These are phyloP conservation scores for Pyrenula aspistea DNA, from an alignment of 495 filamentous ascomycete genomes.

Conservation along the genomic window DNA sequence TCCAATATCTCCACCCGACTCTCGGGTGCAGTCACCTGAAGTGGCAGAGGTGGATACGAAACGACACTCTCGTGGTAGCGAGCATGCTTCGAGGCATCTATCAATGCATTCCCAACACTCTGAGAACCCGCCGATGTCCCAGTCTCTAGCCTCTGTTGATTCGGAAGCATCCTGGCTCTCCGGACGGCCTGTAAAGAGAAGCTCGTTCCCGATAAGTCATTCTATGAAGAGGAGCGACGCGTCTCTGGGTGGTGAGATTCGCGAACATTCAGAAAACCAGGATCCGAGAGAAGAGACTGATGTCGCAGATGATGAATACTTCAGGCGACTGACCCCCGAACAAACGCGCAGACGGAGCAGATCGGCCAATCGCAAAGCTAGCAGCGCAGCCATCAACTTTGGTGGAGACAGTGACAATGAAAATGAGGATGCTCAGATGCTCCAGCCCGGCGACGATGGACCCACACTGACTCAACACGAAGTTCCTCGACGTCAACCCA, in stretches of 20 bases:
- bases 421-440: slow-evolving; percentile 8
- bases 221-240: slow-evolving; percentile 32
- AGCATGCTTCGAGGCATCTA: not conserved
- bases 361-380: slow-evolving; percentile 13
- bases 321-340: slow-evolving; percentile 38
- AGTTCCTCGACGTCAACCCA: slow-evolving; percentile 43
- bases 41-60: slow-evolving; percentile 6
- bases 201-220: slow-evolving; percentile 33
- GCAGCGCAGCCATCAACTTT: slow-evolving; percentile 26
- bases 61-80: not conserved
- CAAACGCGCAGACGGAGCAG: slow-evolving; percentile 13
- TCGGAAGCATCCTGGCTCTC: slow-evolving; percentile 91
- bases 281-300: slow-evolving; percentile 18
- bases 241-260: slow-evolving; percentile 44
- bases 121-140: slow-evolving; percentile 33
- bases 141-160: slow-evolving; percentile 76
- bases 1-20: slow-evolving; percentile 69
- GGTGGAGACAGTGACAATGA: slow-evolving; percentile 16
- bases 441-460: slow-evolving; percentile 13
- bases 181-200: slow-evolving; percentile 45
- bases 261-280: slow-evolving; percentile 11
- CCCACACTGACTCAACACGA: slow-evolving; percentile 27
- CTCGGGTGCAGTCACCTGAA: slow-evolving; percentile 56
- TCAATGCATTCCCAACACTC: not conserved
- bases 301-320: slow-evolving; percentile 53